Base-by-base conservation (phyloP, 148 eudicot species). In the Drosera capensis region DNA sequence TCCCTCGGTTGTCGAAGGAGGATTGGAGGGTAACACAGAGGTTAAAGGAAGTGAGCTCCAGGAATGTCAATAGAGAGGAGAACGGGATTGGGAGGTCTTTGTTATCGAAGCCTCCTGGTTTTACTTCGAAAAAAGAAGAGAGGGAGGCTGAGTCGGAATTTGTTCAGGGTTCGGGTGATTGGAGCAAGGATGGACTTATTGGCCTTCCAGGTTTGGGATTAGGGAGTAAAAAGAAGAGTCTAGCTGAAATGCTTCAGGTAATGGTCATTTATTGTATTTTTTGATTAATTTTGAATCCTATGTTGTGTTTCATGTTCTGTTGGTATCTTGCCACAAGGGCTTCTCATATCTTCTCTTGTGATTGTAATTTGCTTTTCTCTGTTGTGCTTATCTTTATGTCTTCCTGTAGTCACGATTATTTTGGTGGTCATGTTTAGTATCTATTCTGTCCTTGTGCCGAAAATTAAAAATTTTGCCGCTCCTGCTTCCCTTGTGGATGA, bases 191-290 rank as follows among this genome's bases (percentile, higher is more conserved):
- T 77, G 99, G 94, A 25, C 58, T 92, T 45, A 88, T 88, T 63
- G 99, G 95, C 20, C 70, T 90, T 52, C 82, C 95, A 22, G 94
- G 88, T 23, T 70, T 92, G 58, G 94, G 99, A 20, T 65, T 92
- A 50, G 94, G 90, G 48, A 72, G 76, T 52, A 92, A 79, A 49
- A 87, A 92, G 64, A 92, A 82, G 67, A 92, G 99, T 61, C 51
- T 92, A 52, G 95, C 82, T 44, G 95, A 85, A 45, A 92, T 85
- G 20, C 77, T 92, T 67, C 99, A 92, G 99, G 99, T 85, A 60
- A 41, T 18, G 1, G 8, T 8, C 23, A 17, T 41, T 17, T 13
- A 3, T 11, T 1, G 38, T 34, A 2, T 1, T 34, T 11, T 34
- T 34, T 34, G 1, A 11, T 34, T 34, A 34, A 2, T 15, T 34